Evolutionary conservation across 495 filamentous ascomycete species (phyloP).

Genomic region (Extremus antarcticus): DNA sequence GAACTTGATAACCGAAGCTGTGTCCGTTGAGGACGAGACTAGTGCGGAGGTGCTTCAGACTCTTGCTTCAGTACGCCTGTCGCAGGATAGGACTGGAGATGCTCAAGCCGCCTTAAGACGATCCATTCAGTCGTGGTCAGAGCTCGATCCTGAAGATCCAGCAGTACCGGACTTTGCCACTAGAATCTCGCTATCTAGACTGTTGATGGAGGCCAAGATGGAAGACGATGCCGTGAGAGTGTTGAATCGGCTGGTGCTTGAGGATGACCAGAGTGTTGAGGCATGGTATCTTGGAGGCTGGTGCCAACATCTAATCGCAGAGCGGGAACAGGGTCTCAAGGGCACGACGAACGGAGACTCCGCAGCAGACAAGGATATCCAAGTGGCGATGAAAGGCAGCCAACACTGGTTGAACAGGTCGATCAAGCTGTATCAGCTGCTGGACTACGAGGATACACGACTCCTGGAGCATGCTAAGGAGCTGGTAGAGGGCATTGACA

Average conservation of each 20-base stretch:
- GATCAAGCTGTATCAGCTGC: constrained; percentile 46
- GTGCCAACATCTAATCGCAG: constrained; percentile 67
- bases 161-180: constrained; percentile 72
- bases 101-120: constrained; percentile 64
- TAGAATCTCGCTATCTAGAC: constrained; percentile 66
- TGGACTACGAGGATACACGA: constrained; percentile 63
- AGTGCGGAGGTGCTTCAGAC: constrained; percentile 83
- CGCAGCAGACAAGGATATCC: constrained; percentile 29
- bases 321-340: constrained; percentile 40
- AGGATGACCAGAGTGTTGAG: constrained; percentile 90
- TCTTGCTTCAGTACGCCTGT: constrained; percentile 83
- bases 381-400: constrained; percentile 43
- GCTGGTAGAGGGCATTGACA: constrained; percentile 43
- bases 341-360: constrained; percentile 11
- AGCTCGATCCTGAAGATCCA: constrained; percentile 49
- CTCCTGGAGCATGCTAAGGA: constrained; percentile 56
- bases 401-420: constrained; percentile 51
- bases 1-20: constrained; percentile 71
- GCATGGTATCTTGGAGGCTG: constrained; percentile 96
- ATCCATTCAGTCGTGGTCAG: constrained; percentile 70
- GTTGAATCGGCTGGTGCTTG: constrained; percentile 66
- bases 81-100: constrained; percentile 65
- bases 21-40: constrained; percentile 55
- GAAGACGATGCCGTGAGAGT: constrained; percentile 75
- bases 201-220: constrained; percentile 84